A percentile compares a stretch with the other conserved stretches of the same genome.
Evolutionary conservation across 805 yeast species (phyloP).

Genomic region (Starmerella sirachaensis): DNA sequence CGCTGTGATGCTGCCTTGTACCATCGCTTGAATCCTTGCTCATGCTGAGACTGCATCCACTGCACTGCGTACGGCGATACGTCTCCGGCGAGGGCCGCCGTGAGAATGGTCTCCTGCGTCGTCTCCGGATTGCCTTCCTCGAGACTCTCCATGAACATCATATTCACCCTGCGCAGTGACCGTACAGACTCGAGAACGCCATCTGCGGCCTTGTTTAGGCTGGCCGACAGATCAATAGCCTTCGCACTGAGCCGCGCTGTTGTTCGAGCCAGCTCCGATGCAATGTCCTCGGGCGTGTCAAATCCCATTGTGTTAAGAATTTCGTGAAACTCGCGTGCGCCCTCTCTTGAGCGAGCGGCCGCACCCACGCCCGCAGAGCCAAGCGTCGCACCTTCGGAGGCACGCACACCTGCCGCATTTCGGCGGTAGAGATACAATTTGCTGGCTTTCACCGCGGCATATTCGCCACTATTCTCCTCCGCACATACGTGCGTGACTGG

Average conservation of each 20-base stretch:
- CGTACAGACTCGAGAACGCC: neutral
- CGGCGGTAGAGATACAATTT: neutral
- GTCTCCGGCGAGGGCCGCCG: neutral
- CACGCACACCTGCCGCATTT: too few relatives aligned
- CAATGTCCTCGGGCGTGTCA: too few relatives aligned
- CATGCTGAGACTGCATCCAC: conserved; percentile 22
- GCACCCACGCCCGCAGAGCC: too few relatives aligned
- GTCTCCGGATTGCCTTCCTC: neutral
- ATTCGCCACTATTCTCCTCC: conserved; percentile 4
- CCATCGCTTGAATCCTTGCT: conserved; percentile 22
- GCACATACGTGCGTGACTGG: conserved; percentile 6
- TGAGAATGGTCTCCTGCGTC: conserved; percentile 1
- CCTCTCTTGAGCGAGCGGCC: too few relatives aligned
- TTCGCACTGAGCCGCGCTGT: conserved; percentile 1
- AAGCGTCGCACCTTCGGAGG: too few relatives aligned
- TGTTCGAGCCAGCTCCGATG: neutral
- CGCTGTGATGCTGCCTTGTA: conserved; percentile 11
- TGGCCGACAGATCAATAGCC: conserved; percentile 1
- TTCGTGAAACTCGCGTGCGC: too few relatives aligned
- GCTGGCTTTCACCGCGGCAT: conserved; percentile 9
- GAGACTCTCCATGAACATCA: neutral
- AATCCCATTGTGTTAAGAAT: too few relatives aligned
- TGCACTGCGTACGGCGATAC: neutral
- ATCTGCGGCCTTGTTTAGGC: neutral
- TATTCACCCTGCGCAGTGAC: neutral